phyloP scores from a whole-genome alignment of 768 basidiomycete species.

The Pleurotus ostreatus region DNA sequence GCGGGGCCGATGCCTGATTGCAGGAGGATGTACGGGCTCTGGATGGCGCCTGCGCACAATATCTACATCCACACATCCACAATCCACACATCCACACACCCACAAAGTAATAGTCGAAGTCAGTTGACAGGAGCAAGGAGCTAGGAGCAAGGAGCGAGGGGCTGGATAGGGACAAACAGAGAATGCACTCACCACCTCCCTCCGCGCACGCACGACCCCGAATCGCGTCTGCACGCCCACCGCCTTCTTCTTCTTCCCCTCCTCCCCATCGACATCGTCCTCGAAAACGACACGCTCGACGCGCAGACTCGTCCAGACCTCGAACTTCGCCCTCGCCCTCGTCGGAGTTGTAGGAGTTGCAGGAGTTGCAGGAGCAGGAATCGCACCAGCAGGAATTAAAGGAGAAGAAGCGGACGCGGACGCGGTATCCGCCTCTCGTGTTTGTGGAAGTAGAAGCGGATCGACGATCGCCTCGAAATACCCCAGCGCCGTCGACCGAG shows the following conservation, averaged over 20 bases:
- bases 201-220: neutral
- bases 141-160: too few relatives aligned
- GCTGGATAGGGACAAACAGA: too few relatives aligned
- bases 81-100: too few relatives aligned
- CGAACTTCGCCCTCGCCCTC: neutral
- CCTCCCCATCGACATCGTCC: too few relatives aligned
- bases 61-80: neutral
- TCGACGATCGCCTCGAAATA: constrained; percentile 4
- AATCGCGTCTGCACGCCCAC: constrained; percentile 1
- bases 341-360: too few relatives aligned
- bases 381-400: too few relatives aligned
- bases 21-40: constrained; percentile 6
- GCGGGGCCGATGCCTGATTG: constrained; percentile 2
- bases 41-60: constrained; percentile 2
- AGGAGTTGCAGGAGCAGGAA: too few relatives aligned
- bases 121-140: too few relatives aligned
- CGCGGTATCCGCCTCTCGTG: too few relatives aligned
- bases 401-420: too few relatives aligned
- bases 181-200: constrained; percentile 6
- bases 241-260: neutral
- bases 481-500: neutral
- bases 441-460: neutral
- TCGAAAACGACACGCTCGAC: constrained; percentile 2
- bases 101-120: too few relatives aligned
- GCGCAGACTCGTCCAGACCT: constrained; percentile 3